Evolutionary conservation across 2,329 filamentous ascomycete genomes (phyloP), one percentile per base, ranked within the genome.

Genomic region (Colletotrichum tamarilloi): DNA sequence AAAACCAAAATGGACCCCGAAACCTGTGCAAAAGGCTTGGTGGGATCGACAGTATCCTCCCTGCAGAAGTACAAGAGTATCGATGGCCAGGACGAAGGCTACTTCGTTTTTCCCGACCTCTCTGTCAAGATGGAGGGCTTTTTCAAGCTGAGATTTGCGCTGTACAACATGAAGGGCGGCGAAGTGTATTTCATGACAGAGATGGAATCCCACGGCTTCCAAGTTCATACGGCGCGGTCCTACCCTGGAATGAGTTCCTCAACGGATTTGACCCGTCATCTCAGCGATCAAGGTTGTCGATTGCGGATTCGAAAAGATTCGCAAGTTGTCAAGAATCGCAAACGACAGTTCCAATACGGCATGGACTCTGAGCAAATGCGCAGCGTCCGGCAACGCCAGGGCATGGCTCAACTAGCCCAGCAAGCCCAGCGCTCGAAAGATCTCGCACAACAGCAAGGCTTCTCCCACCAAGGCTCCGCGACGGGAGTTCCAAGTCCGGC

Each of bases 61-160:
- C 86, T 97, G 62, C 94, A 97, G 81, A 89, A 94, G 67, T 85
- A 97, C 67, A 96, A 97, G 81, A 94, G 97, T 79, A 87, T 90
- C 3, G 88, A 92, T 78, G 95, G 95, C 79, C 86, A 85, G 84
- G 94, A 97, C 81, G 93, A 93, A 12, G 94, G 92, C 1, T 97
- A 95, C 83, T 97, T 97, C 79, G 92, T 97, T n/a, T 97, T 97
- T 82, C 93, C 93, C 5, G 95, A 98, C 81, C 86, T 98, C 26
- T 97, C 94, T 0, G 91, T 96, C 73, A 93, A 93, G 79, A 86
- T 91, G 28, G 90, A 93, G 77, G 95, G 95, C 35, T 87, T 86
- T 24, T 96, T 92, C 79, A 88, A 92, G 46, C 87, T 98, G 52
- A 89, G 91, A 68, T 97, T 98, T 80, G 92, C 90, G 62, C 87